Conservation (phyloP, 192 early-diverging fungal species). For the Dissophora globulifera region DNA sequence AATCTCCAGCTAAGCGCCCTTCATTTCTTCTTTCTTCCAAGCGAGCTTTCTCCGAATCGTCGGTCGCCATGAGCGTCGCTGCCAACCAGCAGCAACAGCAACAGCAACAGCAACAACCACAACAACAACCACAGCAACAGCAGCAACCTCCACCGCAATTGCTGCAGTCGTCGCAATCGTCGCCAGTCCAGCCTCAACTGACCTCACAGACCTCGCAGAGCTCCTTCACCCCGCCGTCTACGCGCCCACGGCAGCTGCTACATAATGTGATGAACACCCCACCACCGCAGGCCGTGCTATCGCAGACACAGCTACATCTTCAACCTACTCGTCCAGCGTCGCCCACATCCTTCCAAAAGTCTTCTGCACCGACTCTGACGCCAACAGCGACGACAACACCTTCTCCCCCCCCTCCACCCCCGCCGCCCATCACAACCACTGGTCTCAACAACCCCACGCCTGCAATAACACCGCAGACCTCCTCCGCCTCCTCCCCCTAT, state of each 20-base stretch:
- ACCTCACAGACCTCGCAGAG: slow-evolving; percentile 16
- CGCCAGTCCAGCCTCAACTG: slow-evolving; percentile 11
- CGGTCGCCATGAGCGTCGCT: slow-evolving; percentile 15
- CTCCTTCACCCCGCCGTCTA: slow-evolving; percentile 49
- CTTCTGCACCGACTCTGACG: slow-evolving; percentile 9
- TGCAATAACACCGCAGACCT: slow-evolving; percentile 1
- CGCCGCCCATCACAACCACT: slow-evolving; percentile 43
- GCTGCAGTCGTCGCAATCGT: no score
- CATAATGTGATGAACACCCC: slow-evolving; percentile 55
- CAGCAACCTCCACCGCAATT: not conserved
- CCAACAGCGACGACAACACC: no score
- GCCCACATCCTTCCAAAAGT: slow-evolving; percentile 5
- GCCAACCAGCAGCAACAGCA: slow-evolving; percentile 1
- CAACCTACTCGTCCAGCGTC: slow-evolving; percentile 23
- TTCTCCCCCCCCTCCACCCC: slow-evolving; percentile 28
- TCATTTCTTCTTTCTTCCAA: slow-evolving; percentile 29
- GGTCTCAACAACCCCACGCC: slow-evolving; percentile 32
- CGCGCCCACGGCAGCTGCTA: slow-evolving; percentile 45
- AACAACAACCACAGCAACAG: not conserved
- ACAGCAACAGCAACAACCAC: slow-evolving; percentile 11
- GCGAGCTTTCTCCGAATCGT: slow-evolving; percentile 12
- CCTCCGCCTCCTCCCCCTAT: slow-evolving; percentile 12
- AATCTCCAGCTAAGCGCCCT: not conserved
- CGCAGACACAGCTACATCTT: slow-evolving; percentile 46
- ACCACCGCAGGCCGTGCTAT: slow-evolving; percentile 14